Evolutionary conservation across 306 rosid species (phyloP).

Genomic region (Trifolium subterraneum): DNA sequence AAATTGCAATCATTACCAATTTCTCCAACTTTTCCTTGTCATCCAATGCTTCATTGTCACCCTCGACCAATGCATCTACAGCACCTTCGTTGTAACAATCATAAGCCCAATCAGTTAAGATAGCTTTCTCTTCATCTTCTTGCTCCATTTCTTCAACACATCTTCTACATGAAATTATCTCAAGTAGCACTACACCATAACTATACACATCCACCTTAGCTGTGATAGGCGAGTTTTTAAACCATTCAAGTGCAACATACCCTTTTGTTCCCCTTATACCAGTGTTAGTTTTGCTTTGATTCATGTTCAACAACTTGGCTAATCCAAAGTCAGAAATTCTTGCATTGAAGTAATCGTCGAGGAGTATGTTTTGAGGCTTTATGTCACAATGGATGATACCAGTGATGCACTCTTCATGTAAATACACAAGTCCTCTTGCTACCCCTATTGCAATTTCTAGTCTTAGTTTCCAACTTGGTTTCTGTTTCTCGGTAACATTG

Average conservation of each 20-base stretch:
- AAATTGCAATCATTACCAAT: neutral
- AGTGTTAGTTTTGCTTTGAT: constrained; percentile 47
- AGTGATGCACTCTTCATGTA: constrained; percentile 44
- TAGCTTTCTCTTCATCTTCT: constrained; percentile 41
- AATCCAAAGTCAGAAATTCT: constrained; percentile 47
- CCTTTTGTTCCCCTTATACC: constrained; percentile 54
- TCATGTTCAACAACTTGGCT: constrained; percentile 47
- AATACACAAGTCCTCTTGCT: neutral
- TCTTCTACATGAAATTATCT: constrained; percentile 43
- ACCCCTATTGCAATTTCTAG: constrained; percentile 29
- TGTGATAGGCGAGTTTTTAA: constrained; percentile 45
- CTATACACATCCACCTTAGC: constrained; percentile 51
- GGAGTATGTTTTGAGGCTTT: constrained; percentile 25
- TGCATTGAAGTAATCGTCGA: neutral
- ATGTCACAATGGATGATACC: constrained; percentile 54
- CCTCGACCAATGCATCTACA: constrained; percentile 39
- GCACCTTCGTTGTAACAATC: constrained; percentile 13
- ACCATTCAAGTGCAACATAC: constrained; percentile 55
- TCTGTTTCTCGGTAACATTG: constrained; percentile 6
- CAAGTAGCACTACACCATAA: constrained; percentile 47
- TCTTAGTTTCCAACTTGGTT: constrained; percentile 48
- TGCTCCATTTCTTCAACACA: constrained; percentile 30
- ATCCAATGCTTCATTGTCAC: constrained; percentile 45
- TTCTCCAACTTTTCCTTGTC: constrained; percentile 35
- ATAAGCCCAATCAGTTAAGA: constrained; percentile 47